Percentiles rank a stretch among this genome's conserved stretches.
Conservation (phyloP, 768 basidiomycete species). For the Mycena galopus region DNA sequence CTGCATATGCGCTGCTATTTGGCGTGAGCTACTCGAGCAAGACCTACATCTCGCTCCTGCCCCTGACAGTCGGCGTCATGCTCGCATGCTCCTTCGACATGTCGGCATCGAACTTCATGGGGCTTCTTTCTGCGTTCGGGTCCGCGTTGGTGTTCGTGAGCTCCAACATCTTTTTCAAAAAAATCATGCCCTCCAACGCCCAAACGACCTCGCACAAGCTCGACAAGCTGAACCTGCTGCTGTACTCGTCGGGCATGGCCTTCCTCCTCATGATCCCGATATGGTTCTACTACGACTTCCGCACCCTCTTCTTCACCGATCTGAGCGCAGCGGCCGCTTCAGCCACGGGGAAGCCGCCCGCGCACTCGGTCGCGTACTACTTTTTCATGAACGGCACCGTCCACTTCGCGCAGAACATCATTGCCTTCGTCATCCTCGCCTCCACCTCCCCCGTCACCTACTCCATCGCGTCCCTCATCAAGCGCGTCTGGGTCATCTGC, state of each 20-base stretch:
- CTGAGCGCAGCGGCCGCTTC: background rate
- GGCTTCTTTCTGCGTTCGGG: slow-evolving; percentile 95
- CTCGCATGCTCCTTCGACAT: slow-evolving; percentile 95
- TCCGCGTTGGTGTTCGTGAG: slow-evolving; percentile 97
- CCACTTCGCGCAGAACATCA: slow-evolving; percentile 97
- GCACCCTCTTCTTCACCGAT: slow-evolving; percentile 65
- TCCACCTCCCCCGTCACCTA: slow-evolving; percentile 98
- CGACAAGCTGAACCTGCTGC: slow-evolving; percentile 95
- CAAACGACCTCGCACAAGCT: slow-evolving; percentile 75
- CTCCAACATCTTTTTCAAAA: slow-evolving; percentile 99
- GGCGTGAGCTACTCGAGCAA: slow-evolving; percentile 92
- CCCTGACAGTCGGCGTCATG: slow-evolving; percentile 97
- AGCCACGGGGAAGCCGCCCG: slow-evolving; percentile 54
- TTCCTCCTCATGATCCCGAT: slow-evolving; percentile 97
- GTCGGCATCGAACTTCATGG: slow-evolving; percentile 86
- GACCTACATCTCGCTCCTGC: slow-evolving; percentile 95
- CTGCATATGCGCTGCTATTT: slow-evolving; percentile 94
- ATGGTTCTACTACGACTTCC: slow-evolving; percentile 92
- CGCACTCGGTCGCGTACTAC: slow-evolving; percentile 82
- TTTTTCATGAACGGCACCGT: slow-evolving; percentile 95
- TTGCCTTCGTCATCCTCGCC: slow-evolving; percentile 96
- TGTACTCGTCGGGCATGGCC: slow-evolving; percentile 95
- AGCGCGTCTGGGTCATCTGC: slow-evolving; percentile 98
- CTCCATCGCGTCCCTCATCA: slow-evolving; percentile 97
- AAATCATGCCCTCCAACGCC: slow-evolving; percentile 85